These are phyloP conservation scores for Marchantia polymorpha DNA, from an alignment of 225 moss, liverwort and hornwort species.

Conservation along the genomic window DNA sequence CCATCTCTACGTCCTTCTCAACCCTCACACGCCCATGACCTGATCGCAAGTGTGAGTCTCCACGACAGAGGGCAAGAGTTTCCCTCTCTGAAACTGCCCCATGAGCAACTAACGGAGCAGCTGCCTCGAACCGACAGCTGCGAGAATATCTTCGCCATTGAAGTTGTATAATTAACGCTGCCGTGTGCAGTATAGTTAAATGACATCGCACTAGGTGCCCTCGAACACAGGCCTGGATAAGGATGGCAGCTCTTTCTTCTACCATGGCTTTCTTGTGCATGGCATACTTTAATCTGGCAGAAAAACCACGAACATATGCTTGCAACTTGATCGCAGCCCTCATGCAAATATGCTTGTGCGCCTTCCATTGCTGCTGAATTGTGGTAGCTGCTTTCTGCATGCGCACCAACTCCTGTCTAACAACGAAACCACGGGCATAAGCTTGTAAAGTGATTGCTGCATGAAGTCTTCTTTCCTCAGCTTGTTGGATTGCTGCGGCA, in stretches of 20 bases:
- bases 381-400: conserved; percentile 25
- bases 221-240: conserved; percentile 39
- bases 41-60: conserved; percentile 1
- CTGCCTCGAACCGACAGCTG: conserved; percentile 5
- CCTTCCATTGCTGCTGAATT: conserved; percentile 40
- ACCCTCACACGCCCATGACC: not conserved
- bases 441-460: conserved; percentile 42
- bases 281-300: conserved; percentile 22
- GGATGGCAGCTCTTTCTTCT: conserved; percentile 14
- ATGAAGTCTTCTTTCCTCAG: not conserved
- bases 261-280: conserved; percentile 24
- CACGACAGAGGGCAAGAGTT: not conserved
- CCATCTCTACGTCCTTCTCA: not conserved
- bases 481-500: conserved; percentile 15
- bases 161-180: conserved; percentile 32
- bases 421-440: conserved; percentile 40
- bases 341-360: conserved; percentile 8
- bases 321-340: conserved; percentile 38
- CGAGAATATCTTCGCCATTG: conserved; percentile 30
- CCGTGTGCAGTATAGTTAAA: conserved; percentile 25
- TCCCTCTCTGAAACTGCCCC: not conserved
- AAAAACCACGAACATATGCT: conserved; percentile 32
- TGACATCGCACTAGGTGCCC: conserved; percentile 27
- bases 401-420: conserved; percentile 19
- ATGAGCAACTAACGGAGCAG: not conserved